Conservation (phyloP, 108 stramenopile species). For the Aurantiochytrium sp. region DNA sequence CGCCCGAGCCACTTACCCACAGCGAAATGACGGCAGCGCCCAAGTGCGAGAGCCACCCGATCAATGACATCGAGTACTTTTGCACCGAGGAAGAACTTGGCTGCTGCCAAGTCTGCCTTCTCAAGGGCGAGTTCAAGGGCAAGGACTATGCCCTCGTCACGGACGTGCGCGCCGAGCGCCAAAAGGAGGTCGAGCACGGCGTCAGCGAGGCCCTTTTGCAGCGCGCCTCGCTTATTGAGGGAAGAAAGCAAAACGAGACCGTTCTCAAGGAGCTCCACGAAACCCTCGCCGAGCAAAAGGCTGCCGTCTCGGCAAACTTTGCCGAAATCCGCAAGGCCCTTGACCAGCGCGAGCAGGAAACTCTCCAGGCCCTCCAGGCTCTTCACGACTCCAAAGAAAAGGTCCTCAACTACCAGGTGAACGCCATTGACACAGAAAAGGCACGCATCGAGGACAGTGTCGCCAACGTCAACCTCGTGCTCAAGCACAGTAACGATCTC, state of each 20-base stretch:
- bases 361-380: background rate
- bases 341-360: background rate
- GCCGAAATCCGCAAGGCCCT: background rate
- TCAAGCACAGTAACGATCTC: constrained; percentile 12
- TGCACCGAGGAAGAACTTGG: constrained; percentile 11
- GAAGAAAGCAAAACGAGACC: background rate
- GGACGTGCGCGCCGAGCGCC: background rate
- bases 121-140: constrained; percentile 19
- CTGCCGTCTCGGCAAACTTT: background rate
- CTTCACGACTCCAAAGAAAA: background rate
- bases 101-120: background rate
- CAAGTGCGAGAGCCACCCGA: background rate
- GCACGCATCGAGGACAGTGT: constrained; percentile 6
- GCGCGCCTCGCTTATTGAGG: background rate
- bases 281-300: background rate
- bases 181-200: constrained; percentile 10
- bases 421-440: background rate
- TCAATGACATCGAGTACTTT: constrained; percentile 16
- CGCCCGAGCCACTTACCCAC: background rate
- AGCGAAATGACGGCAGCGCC: background rate
- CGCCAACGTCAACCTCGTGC: constrained; percentile 6
- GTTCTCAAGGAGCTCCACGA: background rate
- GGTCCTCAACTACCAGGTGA: background rate
- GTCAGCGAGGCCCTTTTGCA: background rate
- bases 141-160: constrained; percentile 7